Evolutionary conservation across 2,329 filamentous ascomycete species (phyloP), one percentile per base, ranked within the genome.

Genomic region (Neonectria ditissima): DNA sequence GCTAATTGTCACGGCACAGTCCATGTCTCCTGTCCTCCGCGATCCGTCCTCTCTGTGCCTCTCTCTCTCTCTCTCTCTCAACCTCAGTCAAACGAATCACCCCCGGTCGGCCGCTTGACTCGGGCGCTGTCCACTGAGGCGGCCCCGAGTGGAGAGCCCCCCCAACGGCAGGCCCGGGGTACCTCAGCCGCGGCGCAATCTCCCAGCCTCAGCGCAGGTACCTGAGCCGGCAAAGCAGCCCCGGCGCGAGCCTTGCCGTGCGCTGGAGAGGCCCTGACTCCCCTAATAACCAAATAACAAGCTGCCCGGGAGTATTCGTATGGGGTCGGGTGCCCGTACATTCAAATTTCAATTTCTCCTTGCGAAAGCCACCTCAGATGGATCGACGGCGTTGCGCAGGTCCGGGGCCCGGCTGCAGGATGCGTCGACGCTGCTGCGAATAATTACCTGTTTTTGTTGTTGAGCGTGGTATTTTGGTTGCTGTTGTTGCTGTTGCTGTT

Each of bases 131-230:
- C 61, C 71, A 67, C 55, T 72, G 67, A 69, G 62, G 52, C 53
- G 65, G 62, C 48, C 26, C 18, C 50, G 39, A 47, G 70, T 73
- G 71, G 71, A 66, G 68, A 62, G 13, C 34, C 57, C 34, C 57
- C 60, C 50, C 68, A 69, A 62, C 59, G 61, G 63, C 65, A 58
- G 64, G 55, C 61, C 70, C 61, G 63, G 65, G 65, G 69, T 74
- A 74, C 71, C 60, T 69, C 48, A 57, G 41, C 45, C 55, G 55
- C 39, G 13, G 52, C 30, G 64, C 70, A 73, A 74, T 73, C 59
- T 72, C 71, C 64, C 67, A 70, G 70, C 65, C 62, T 73, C 65
- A 59, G 14, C 5, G n/a, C 43, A 68, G 48, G 68, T 73, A 73
- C 65, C 62, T 39, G 28, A 26, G 10, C 18, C 26, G 45, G n/a